These are phyloP conservation scores for Colletotrichum spaethianum DNA, from an alignment of 2,329 filamentous ascomycete species.

Conservation along the genomic window DNA sequence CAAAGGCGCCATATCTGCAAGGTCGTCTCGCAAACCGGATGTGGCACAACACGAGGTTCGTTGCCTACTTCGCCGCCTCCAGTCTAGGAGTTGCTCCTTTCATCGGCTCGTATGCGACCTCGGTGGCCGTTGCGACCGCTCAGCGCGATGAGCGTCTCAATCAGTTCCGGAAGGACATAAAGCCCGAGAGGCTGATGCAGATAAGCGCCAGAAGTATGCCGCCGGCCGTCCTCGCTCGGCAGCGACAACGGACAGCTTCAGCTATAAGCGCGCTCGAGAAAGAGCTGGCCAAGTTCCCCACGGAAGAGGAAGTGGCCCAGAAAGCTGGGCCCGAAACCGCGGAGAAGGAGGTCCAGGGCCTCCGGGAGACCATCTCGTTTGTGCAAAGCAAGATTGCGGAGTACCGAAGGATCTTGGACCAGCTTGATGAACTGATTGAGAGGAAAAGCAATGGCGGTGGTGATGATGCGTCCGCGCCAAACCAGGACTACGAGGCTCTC, in stretches of 20 bases:
- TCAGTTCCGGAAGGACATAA: slow-evolving; percentile 34
- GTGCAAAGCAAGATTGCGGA: neutral
- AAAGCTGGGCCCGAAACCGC: neutral
- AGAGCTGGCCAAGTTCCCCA: neutral
- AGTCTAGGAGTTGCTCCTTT: slow-evolving; percentile 48
- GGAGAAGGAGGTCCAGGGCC: neutral
- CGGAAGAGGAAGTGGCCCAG: slow-evolving; percentile 5
- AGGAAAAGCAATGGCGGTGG: neutral
- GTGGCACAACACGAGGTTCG: slow-evolving; percentile 57
- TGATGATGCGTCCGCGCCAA: neutral
- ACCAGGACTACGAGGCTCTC: slow-evolving; percentile 27
- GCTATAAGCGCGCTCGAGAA: slow-evolving; percentile 4
- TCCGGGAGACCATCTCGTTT: neutral
- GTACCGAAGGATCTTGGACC: neutral
- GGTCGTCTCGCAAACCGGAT: slow-evolving; percentile 45
- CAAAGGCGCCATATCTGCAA: slow-evolving; percentile 43
- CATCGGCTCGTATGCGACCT: slow-evolving; percentile 49
- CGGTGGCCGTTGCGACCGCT: slow-evolving; percentile 3
- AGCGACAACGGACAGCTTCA: neutral
- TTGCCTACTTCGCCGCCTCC: slow-evolving; percentile 49
- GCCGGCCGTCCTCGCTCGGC: neutral
- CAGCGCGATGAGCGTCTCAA: slow-evolving; percentile 27
- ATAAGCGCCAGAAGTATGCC: slow-evolving; percentile 1
- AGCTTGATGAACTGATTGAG: slow-evolving; percentile 21
- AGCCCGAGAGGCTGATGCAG: slow-evolving; percentile 15